Conservation (phyloP, 306 rosid species). For the Cucumis cinereus region DNA sequence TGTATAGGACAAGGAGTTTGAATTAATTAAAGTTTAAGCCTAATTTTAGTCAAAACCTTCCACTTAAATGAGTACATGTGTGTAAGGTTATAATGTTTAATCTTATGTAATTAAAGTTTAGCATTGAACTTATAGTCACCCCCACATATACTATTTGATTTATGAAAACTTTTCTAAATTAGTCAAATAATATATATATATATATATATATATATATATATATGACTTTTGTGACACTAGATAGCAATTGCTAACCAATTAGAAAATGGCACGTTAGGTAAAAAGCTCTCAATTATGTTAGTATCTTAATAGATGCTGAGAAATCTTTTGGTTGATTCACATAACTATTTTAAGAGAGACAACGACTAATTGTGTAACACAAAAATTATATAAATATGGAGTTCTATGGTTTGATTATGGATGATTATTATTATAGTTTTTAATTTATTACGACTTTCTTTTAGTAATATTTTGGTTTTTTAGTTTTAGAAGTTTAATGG, state of each 20-base stretch:
- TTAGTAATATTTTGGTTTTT: too few species aligned
- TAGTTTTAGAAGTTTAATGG: too few species aligned
- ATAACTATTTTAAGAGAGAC: too few species aligned
- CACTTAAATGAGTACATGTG: not conserved
- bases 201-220: not conserved
- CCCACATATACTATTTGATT: not conserved
- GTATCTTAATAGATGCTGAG: too few species aligned
- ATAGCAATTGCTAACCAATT: not conserved
- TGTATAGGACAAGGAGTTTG: not conserved
- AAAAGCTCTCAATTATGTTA: too few species aligned
- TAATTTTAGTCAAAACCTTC: not conserved
- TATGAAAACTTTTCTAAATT: not conserved
- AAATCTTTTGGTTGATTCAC: too few species aligned
- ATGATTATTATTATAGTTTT: not conserved
- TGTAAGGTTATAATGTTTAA: not conserved
- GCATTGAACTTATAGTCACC: not conserved
- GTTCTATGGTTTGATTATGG: too few species aligned
- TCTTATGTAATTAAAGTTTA: not conserved
- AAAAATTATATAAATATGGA: too few species aligned
- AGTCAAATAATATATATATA: not conserved
- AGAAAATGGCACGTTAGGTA: not conserved
- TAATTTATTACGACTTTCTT: not conserved
- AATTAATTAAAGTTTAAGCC: not conserved
- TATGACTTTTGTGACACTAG: not conserved
- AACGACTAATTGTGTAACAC: too few species aligned